Base-by-base conservation (phyloP, 2,329 filamentous ascomycete species). In the Neonectria ditissima region DNA sequence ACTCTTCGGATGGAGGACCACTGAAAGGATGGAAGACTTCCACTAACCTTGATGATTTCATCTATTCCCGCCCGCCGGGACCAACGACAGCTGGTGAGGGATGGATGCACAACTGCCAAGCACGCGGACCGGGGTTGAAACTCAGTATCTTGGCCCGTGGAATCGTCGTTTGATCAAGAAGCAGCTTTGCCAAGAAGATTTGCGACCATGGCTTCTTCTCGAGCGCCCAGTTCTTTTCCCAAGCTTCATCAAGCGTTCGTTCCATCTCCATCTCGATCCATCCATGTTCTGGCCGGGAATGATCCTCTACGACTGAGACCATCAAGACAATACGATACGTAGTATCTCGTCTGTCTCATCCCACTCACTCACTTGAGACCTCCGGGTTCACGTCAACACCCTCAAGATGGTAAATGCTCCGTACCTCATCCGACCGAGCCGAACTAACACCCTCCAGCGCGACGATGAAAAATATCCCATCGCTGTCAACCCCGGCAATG, bases 381-480 rank as follows among this genome's bases (percentile, higher is more conserved):
- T 30, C 26, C 4, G 4, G 24, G 45, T 30, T 48, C 11, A 30
- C 26, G 24, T 30, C 7, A 11, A 22, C 16, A 47, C 11, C 24
- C 41, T 41, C 6, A 51, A 18, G 20, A 60, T 60, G 58, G 51
- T 60, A 6, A 26, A 50, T 14, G 26, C 4, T 28, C 11, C 9
- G 18, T 22, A 14, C 16, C 13, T 22, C 51, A 32, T 43, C n/a
- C 10, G 28, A 24, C 9, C n/a, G 30, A 45, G 28, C 48, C 14
- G 41, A 22, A 64, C 34, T 37, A 37, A 37, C 34, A 37, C 34
- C 34, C 5, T 20, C 24, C 51, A 69, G 66, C 66, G 62, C 32
- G 66, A 67, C 45, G 66, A 69, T 50, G 66, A 69, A 56, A 60
- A 59, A 48, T 69, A 69, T 62, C 66, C 66, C 7, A 69, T 55